A percentile compares a stretch with the other conserved stretches of the same genome.
Evolutionary conservation across 2,329 filamentous ascomycete genomes (phyloP).

Genomic region (Malbranchea zuffiana): DNA sequence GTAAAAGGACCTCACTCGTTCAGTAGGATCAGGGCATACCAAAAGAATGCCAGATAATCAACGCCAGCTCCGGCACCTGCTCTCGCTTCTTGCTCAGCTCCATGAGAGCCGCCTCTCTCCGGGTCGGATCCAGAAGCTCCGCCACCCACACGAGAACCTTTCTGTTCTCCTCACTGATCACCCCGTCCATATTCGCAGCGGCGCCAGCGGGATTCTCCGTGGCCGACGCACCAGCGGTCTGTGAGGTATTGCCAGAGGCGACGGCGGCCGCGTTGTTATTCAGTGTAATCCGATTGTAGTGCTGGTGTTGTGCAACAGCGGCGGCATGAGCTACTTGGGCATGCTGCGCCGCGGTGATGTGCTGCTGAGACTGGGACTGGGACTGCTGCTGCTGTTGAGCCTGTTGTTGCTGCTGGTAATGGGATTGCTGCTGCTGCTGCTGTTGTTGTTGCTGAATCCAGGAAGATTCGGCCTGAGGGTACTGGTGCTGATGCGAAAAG

Average conservation of each 20-base stretch:
- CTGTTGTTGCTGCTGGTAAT: conserved; percentile 32
- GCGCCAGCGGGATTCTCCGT: conserved; percentile 18
- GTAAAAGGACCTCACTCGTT: background rate
- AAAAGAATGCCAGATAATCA: conserved; percentile 98
- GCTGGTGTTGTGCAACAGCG: conserved; percentile 38
- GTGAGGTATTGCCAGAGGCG: conserved; percentile 24
- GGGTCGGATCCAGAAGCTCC: conserved; percentile 75
- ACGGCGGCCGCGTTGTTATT: conserved; percentile 49
- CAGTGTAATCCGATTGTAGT: conserved; percentile 63
- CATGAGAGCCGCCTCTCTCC: conserved; percentile 79
- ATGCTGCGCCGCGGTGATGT: conserved; percentile 22
- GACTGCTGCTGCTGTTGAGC: conserved; percentile 31
- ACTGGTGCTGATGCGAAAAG: conserved; percentile 50
- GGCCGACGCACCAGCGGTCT: conserved; percentile 20
- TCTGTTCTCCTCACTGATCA: conserved; percentile 78
- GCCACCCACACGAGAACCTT: conserved; percentile 89
- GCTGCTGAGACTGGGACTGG: conserved; percentile 32
- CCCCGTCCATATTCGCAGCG: conserved; percentile 48
- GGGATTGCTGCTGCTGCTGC: conserved; percentile 26
- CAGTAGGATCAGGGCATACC: conserved; percentile 45
- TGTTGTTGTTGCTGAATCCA: conserved; percentile 33
- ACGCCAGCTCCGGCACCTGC: conserved; percentile 87
- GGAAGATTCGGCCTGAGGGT: conserved; percentile 36
- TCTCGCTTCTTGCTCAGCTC: conserved; percentile 98
- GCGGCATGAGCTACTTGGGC: conserved; percentile 37